These are phyloP conservation scores for Coleophoma cylindrospora DNA, from an alignment of 2,329 filamentous ascomycete genomes.

Conservation along the genomic window DNA sequence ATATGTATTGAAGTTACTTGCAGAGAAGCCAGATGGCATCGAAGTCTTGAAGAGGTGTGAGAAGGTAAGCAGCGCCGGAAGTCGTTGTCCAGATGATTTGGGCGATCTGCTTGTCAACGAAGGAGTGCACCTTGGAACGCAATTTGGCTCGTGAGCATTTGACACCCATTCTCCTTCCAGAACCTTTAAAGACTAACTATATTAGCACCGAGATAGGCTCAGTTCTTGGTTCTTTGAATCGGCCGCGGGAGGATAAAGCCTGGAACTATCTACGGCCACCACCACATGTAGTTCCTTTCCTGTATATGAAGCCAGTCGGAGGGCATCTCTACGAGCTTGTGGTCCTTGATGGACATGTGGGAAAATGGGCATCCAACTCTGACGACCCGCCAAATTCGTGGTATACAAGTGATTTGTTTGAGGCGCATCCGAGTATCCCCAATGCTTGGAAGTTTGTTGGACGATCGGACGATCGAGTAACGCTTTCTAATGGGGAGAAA, in stretches of 20 bases:
- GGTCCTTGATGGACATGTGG: conserved; percentile 32
- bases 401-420: conserved; percentile 38
- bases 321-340: conserved; percentile 20
- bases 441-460: conserved; percentile 40
- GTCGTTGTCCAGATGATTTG: conserved; percentile 53
- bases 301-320: conserved; percentile 23
- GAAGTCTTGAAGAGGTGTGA: conserved; percentile 37
- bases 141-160: conserved; percentile 47
- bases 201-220: conserved; percentile 51
- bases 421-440: conserved; percentile 33
- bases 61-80: conserved; percentile 51
- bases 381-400: conserved; percentile 39
- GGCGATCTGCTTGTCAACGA: conserved; percentile 45
- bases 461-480: conserved; percentile 39
- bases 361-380: conserved; percentile 32
- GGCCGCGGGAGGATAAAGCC: conserved; percentile 40
- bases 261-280: conserved; percentile 53
- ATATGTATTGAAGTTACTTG: conserved; percentile 57
- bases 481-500: conserved; percentile 42
- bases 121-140: conserved; percentile 48
- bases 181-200: not conserved
- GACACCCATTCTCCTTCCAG: not conserved
- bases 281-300: conserved; percentile 7
- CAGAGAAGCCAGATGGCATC: conserved; percentile 52
- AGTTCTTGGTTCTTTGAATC: conserved; percentile 53